These are phyloP conservation scores for Cyclaneusma minus DNA, from an alignment of 2,329 filamentous ascomycete species.

Conservation along the genomic window DNA sequence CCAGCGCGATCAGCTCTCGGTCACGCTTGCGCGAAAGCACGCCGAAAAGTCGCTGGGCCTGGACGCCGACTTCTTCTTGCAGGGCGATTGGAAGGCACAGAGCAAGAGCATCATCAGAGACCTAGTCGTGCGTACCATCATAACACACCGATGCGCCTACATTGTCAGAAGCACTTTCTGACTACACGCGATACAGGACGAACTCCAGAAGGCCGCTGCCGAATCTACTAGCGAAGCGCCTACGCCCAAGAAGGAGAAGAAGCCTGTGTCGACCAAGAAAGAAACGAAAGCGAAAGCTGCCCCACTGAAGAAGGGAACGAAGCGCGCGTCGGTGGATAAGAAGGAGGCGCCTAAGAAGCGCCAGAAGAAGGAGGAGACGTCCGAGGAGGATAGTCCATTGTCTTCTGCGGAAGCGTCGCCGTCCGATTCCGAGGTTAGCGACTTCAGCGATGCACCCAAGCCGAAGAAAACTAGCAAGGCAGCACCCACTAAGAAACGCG, in stretches of 20 bases:
- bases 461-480: conserved; percentile 10
- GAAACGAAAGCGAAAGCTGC: conserved; percentile 11
- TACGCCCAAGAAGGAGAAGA: conserved; percentile 35
- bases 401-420: conserved; percentile 2
- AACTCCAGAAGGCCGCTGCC: conserved; percentile 7
- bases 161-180: conserved; percentile 3
- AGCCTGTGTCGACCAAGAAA: conserved; percentile 31
- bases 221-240: conserved; percentile 7
- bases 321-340: conserved; percentile 23
- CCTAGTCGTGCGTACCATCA: conserved; percentile 29
- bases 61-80: conserved; percentile 32
- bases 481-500: conserved; percentile 7
- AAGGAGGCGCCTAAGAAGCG: conserved; percentile 19
- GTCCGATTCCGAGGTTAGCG: background rate
- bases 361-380: conserved; percentile 15
- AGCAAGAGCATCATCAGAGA: conserved; percentile 42
- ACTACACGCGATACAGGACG: conserved; percentile 4
- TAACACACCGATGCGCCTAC: no score
- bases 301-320: conserved; percentile 15
- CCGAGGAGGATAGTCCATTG: conserved; percentile 7
- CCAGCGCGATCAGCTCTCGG: conserved; percentile 30
- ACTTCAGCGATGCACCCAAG: conserved; percentile 1
- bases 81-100: conserved; percentile 36
- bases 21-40: conserved; percentile 39
- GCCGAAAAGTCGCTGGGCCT: conserved; percentile 33